These are phyloP conservation scores for Rauvolfia tetraphylla DNA, from an alignment of 257 asterid species.

Conservation along the genomic window DNA sequence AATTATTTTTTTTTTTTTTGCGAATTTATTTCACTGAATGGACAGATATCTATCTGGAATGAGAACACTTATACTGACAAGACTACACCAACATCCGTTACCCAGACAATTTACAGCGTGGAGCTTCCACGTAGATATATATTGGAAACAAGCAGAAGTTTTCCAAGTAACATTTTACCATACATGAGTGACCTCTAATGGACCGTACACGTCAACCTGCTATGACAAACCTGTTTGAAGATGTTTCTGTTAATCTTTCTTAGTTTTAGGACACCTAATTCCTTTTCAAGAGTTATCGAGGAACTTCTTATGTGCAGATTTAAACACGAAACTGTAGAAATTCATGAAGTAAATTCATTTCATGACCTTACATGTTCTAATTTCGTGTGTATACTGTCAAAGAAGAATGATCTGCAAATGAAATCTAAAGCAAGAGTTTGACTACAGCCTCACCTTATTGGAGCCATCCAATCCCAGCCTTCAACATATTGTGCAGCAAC, in stretches of 20 bases:
- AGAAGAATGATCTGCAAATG: background rate
- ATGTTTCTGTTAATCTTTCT: background rate
- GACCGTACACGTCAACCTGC: background rate
- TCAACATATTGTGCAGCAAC: slow-evolving; percentile 94
- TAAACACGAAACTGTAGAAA: background rate
- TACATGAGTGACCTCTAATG: background rate
- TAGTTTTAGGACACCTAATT: background rate
- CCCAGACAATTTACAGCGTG: background rate
- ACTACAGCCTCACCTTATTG: slow-evolving; percentile 58
- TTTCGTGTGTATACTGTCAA: background rate
- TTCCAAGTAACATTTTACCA: background rate
- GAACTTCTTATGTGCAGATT: background rate
- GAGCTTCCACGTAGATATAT: background rate
- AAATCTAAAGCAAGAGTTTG: background rate
- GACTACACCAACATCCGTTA: slow-evolving; percentile 4
- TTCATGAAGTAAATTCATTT: background rate
- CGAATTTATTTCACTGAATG: background rate
- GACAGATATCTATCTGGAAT: background rate
- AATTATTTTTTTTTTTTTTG: background rate
- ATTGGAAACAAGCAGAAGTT: background rate
- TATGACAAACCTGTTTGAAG: background rate
- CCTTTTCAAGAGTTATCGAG: background rate
- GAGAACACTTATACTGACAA: background rate
- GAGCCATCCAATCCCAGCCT: slow-evolving; percentile 99
- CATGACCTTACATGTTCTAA: background rate